Percentiles rank a stretch among this genome's conserved stretches.
Conservation (phyloP, 257 asterid genomes). For the Plantago elongata region DNA sequence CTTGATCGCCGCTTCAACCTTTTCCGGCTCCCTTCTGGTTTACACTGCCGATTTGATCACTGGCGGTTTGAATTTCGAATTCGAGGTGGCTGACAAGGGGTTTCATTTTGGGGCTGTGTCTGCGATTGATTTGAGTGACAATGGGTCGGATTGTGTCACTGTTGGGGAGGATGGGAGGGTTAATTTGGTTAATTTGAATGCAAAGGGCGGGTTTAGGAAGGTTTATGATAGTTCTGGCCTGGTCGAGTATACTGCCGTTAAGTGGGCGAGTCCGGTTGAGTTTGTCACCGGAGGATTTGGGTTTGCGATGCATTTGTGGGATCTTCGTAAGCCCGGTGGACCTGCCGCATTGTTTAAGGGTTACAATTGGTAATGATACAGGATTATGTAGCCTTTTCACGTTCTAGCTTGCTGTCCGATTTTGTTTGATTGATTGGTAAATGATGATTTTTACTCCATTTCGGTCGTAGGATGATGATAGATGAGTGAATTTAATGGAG, state of each 20-base stretch:
- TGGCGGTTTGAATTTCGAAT: slow-evolving; percentile 39
- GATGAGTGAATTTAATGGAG: too few species aligned
- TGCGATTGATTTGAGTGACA: slow-evolving; percentile 64
- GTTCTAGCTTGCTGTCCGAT: too few species aligned
- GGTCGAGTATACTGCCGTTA: slow-evolving; percentile 66
- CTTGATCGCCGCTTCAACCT: slow-evolving; percentile 58
- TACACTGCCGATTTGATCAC: slow-evolving; percentile 45
- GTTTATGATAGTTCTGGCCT: slow-evolving; percentile 66
- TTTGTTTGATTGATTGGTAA: background rate
- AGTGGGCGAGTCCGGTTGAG: slow-evolving; percentile 88
- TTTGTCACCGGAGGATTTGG: slow-evolving; percentile 89
- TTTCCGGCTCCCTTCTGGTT: slow-evolving; percentile 46
- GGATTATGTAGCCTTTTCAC: too few species aligned
- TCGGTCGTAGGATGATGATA: too few species aligned
- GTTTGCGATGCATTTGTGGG: slow-evolving; percentile 91
- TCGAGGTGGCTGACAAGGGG: slow-evolving; percentile 42
- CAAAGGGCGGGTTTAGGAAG: slow-evolving; percentile 37
- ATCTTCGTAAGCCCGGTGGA: slow-evolving; percentile 68
- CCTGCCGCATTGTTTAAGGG: slow-evolving; percentile 68
- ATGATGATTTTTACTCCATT: too few species aligned
- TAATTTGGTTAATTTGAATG: slow-evolving; percentile 42
- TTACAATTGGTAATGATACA: slow-evolving; percentile 49
- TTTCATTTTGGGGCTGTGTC: slow-evolving; percentile 50
- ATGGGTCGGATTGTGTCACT: slow-evolving; percentile 65
- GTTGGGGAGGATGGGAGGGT: slow-evolving; percentile 89